These are phyloP conservation scores for Rhipidocladum racemiflorum DNA, from an alignment of 176 grass and related monocot genomes.

Conservation along the genomic window DNA sequence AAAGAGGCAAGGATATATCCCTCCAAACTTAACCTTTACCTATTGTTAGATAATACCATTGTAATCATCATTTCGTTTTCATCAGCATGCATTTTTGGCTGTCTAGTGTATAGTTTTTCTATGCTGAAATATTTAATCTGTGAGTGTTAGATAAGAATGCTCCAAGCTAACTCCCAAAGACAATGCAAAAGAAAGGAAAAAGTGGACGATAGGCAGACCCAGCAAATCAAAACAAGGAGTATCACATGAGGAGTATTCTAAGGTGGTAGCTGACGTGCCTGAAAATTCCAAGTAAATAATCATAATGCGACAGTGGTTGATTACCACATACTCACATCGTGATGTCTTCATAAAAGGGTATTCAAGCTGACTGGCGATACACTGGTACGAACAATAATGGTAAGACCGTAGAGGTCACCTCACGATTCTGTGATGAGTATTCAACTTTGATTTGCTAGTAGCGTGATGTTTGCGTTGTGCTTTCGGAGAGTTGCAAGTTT, in stretches of 20 bases:
- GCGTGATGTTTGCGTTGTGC: too few species aligned
- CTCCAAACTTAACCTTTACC: neutral
- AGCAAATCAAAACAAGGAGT: conserved; percentile 31
- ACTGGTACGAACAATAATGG: neutral
- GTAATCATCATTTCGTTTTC: neutral
- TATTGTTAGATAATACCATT: neutral
- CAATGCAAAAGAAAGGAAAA: conserved; percentile 13
- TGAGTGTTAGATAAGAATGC: neutral
- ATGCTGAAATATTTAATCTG: neutral
- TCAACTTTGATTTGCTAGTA: too few species aligned
- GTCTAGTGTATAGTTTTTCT: neutral
- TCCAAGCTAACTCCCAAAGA: neutral
- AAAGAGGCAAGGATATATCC: conserved; percentile 3
- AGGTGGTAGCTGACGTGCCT: conserved; percentile 3
- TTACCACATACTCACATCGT: conserved; percentile 37
- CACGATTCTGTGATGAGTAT: too few species aligned
- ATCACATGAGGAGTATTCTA: conserved; percentile 31
- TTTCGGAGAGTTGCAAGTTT: too few species aligned
- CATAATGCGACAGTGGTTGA: conserved; percentile 30
- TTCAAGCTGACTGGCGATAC: neutral
- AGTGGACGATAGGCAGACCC: conserved; percentile 1
- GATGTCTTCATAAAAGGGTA: conserved; percentile 17
- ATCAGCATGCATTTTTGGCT: conserved; percentile 5
- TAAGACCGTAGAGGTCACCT: too few species aligned
- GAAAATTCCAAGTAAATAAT: conserved; percentile 32